Evolutionary conservation across 768 basidiomycete species (phyloP).

Genomic region (Paxillus ammoniavirescens): DNA sequence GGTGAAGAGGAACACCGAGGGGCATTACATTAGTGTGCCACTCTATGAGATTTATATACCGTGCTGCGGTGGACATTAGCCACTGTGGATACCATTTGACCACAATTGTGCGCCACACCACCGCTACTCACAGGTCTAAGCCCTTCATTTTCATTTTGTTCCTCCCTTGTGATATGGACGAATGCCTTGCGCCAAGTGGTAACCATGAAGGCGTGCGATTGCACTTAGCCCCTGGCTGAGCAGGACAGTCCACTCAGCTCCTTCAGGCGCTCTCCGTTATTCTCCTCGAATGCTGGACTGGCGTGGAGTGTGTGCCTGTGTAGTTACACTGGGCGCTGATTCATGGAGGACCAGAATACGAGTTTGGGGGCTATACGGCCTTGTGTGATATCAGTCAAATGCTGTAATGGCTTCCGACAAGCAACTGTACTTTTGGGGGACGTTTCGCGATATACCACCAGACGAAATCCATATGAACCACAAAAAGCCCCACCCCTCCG

Average conservation of each 20-base stretch:
- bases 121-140: not conserved
- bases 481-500: no score
- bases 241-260: not conserved
- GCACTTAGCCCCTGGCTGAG: not conserved
- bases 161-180: not conserved
- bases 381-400: not conserved
- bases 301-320: not conserved
- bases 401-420: not conserved
- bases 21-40: not conserved
- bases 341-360: not conserved
- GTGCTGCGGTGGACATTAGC: slow-evolving; percentile 5
- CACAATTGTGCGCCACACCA: slow-evolving; percentile 4
- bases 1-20: not conserved
- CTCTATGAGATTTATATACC: slow-evolving; percentile 8
- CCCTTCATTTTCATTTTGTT: not conserved
- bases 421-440: slow-evolving; percentile 4
- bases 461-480: not conserved
- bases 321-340: not conserved
- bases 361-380: not conserved
- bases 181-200: not conserved
- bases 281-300: not conserved
- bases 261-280: slow-evolving; percentile 7
- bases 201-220: not conserved
- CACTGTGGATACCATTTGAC: slow-evolving; percentile 13
- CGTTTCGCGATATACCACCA: not conserved